Evolutionary conservation across 2,329 filamentous ascomycete genomes (phyloP).

Genomic region (Fusarium pilosicola): DNA sequence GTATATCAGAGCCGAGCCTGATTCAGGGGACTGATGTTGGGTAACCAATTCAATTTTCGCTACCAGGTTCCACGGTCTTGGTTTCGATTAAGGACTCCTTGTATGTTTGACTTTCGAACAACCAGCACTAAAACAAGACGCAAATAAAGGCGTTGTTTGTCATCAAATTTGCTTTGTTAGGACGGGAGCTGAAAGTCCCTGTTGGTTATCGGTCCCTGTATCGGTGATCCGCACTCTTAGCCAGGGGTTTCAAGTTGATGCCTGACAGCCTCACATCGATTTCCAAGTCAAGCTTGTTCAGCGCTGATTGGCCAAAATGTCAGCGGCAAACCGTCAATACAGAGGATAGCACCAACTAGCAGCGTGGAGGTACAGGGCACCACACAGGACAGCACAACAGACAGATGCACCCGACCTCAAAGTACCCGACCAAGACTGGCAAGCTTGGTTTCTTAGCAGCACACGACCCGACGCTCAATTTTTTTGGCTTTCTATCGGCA

Average conservation of each 20-base stretch:
- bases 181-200: neutral
- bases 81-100: neutral
- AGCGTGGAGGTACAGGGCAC: conserved; percentile 32
- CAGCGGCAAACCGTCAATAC: conserved; percentile 35
- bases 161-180: neutral
- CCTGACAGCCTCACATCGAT: conserved; percentile 41
- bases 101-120: neutral
- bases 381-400: conserved; percentile 36
- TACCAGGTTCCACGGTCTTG: neutral
- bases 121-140: neutral
- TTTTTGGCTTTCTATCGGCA: conserved; percentile 11
- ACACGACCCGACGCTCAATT: conserved; percentile 16
- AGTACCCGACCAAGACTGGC: conserved; percentile 28
- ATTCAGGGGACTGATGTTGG: neutral
- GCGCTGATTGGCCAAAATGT: conserved; percentile 44
- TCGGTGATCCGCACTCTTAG: conserved; percentile 5
- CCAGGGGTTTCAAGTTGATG: conserved; percentile 42
- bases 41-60: neutral
- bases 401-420: conserved; percentile 23
- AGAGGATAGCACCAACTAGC: conserved; percentile 30
- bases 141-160: neutral
- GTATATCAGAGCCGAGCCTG: neutral
- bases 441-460: conserved; percentile 28
- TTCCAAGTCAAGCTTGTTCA: neutral
- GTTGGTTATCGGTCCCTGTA: neutral